Conservation (phyloP, 2,329 filamentous ascomycete species). For the Periconia sp. region DNA sequence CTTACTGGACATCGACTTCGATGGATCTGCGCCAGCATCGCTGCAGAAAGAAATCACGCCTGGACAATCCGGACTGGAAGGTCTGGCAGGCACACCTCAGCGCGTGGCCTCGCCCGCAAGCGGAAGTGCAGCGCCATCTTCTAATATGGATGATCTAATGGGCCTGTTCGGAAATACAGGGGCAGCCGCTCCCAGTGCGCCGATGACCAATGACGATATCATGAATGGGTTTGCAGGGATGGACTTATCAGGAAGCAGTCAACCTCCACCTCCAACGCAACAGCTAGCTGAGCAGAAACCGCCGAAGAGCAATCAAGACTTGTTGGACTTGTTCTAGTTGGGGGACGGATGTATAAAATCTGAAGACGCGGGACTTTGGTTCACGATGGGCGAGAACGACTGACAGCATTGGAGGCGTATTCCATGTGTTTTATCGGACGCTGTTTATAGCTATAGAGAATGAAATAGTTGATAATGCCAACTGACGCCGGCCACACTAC, state of each 20-base stretch:
- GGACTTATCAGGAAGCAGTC: conserved; percentile 67
- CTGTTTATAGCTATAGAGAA: conserved; percentile 14
- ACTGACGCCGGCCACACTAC: neutral
- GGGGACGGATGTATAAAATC: neutral
- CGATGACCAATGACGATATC: conserved; percentile 56
- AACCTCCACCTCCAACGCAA: conserved; percentile 66
- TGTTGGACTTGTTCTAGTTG: conserved; percentile 56
- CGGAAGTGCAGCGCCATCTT: conserved; percentile 45
- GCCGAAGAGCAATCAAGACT: conserved; percentile 59
- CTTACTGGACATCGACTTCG: conserved; percentile 92
- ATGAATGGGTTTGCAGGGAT: conserved; percentile 82
- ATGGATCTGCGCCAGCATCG: conserved; percentile 89
- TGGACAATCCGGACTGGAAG: conserved; percentile 54
- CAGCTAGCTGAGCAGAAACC: conserved; percentile 54
- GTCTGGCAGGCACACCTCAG: conserved; percentile 66
- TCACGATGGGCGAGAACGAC: conserved; percentile 13
- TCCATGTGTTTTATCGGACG: conserved; percentile 12
- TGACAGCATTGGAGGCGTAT: conserved; percentile 18
- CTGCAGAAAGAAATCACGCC: conserved; percentile 65
- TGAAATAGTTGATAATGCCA: conserved; percentile 4
- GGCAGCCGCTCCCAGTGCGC: conserved; percentile 32
- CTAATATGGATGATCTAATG: conserved; percentile 79
- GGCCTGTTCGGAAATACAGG: conserved; percentile 60
- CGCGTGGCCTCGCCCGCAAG: conserved; percentile 65
- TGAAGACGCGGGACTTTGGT: neutral